Base-by-base conservation (phyloP, 805 yeast species). In the Pichia scutulata region DNA sequence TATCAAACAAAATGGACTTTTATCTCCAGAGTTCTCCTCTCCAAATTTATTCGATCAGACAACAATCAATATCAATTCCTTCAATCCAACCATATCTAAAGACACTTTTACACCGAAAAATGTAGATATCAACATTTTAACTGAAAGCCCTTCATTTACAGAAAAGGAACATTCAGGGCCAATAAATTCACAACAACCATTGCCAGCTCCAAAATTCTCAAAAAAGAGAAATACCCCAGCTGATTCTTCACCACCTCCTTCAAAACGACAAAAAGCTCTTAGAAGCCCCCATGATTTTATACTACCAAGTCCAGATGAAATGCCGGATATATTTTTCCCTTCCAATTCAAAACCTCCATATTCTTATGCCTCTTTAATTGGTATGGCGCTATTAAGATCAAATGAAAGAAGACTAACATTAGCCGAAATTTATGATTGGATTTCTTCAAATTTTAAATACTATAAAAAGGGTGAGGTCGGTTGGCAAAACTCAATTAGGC, bases 401-500 rank as follows among this genome's bases (percentile, higher is more conserved):
- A 82, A 83, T 1, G 76, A 72, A 16, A 75, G 84, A 44, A 83
- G 83, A 55, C 73, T 89, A 40, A 86, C 95, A 2, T 68, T 86
- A 48, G 77, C 93, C 0, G 96, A 89, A 61, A 93, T 92, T 41
- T 92, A 92, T 70, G 76, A 73, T 58, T 92, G 99, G 99, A 93
- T 92, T 42, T 81, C 93, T 9, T 81, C 81, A 43, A 85, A 95
- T 37, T 92, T 90, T 66, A 78, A 75, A 54, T 92, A 84, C 64
- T 93, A 93, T 68, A 81, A 82, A 55, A 81, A 79, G 55, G 85
- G 86, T 52, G 96, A 89, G 58, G 85, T 88, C 12, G 97, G 97
- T 25, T 92, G 99, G 99, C 97, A 92, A 68, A 92, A 92, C 69
- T 90, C 97, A 33, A 93, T 92, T 55, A 82, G 99, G 54, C 99